Conservation (phyloP, 1,284 basidiomycete genomes). For the Cryptococcus sp. region DNA sequence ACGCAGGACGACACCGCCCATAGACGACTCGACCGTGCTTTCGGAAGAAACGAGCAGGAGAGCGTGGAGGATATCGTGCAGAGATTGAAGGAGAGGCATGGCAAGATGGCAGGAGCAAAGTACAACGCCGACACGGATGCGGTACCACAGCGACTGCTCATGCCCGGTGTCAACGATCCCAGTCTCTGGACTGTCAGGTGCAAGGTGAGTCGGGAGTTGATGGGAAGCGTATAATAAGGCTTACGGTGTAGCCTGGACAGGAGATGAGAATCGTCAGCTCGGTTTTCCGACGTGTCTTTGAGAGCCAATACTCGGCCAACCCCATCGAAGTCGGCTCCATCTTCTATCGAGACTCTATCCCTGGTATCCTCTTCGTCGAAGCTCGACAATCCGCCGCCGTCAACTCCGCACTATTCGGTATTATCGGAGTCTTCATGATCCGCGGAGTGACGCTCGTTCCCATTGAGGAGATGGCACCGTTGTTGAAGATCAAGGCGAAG, state of each 20-base stretch:
- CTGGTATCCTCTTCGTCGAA: conserved; percentile 94
- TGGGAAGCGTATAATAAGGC: not conserved
- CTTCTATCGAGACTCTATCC: conserved; percentile 91
- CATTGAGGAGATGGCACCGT: conserved; percentile 96
- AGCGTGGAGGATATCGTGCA: conserved; percentile 83
- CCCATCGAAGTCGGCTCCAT: conserved; percentile 84
- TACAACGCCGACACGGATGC: conserved; percentile 89
- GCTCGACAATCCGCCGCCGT: conserved; percentile 84
- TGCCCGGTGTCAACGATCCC: conserved; percentile 95
- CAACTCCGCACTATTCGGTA: conserved; percentile 73
- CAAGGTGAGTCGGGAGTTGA: conserved; percentile 56
- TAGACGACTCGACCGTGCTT: conserved; percentile 68
- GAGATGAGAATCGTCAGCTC: conserved; percentile 91
- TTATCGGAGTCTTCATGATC: conserved; percentile 80
- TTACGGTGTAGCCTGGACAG: conserved; percentile 64
- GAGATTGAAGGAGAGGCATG: conserved; percentile 76
- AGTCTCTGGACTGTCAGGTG: conserved; percentile 93
- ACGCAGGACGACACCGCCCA: conserved; percentile 62
- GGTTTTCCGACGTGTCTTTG: conserved; percentile 81
- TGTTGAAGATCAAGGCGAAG: conserved; percentile 93
- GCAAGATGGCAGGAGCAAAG: conserved; percentile 58
- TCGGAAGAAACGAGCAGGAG: conserved; percentile 72
- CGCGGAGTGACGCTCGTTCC: conserved; percentile 82
- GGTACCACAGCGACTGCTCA: conserved; percentile 88
- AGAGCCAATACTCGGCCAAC: conserved; percentile 49